Evolutionary conservation across 768 basidiomycete species (phyloP).

Genomic region (Russula abietina): DNA sequence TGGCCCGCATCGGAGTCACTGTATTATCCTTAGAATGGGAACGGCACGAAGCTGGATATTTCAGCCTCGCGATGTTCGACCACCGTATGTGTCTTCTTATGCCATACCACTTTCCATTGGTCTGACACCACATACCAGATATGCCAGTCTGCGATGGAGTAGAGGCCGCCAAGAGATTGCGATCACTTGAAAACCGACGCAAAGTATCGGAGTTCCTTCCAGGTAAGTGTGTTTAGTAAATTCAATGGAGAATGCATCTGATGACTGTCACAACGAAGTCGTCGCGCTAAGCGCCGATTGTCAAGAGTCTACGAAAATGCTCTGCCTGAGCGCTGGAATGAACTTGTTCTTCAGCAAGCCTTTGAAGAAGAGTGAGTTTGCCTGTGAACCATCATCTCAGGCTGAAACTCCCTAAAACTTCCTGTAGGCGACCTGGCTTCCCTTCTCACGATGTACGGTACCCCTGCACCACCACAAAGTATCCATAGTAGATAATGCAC

Average conservation of each 20-base stretch:
- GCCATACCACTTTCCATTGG: neutral
- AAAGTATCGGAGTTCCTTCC: conserved; percentile 47
- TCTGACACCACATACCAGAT: conserved; percentile 36
- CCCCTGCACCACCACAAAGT: neutral
- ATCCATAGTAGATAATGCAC: conserved; percentile 1
- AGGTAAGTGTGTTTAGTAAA: conserved; percentile 37
- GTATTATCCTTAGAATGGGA: conserved; percentile 51
- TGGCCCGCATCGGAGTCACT: conserved; percentile 1
- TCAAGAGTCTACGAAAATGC: conserved; percentile 67
- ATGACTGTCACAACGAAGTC: conserved; percentile 35
- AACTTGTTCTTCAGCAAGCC: conserved; percentile 73
- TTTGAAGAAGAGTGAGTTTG: conserved; percentile 45
- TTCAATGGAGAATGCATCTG: neutral
- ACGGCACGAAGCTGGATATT: conserved; percentile 58
- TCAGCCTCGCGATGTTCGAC: conserved; percentile 65
- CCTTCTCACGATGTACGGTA: conserved; percentile 47
- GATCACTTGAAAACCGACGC: conserved; percentile 52
- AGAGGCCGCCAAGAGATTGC: conserved; percentile 61
- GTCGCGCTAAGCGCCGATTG: conserved; percentile 71
- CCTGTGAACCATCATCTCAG: neutral
- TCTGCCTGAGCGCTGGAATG: conserved; percentile 77
- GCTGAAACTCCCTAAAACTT: neutral
- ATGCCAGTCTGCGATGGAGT: conserved; percentile 79
- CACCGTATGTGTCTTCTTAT: conserved; percentile 43
- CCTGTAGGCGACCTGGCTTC: conserved; percentile 45